Evolutionary conservation across 352 stramenopile species (phyloP).

Genomic region (Phytopythium helicoides): DNA sequence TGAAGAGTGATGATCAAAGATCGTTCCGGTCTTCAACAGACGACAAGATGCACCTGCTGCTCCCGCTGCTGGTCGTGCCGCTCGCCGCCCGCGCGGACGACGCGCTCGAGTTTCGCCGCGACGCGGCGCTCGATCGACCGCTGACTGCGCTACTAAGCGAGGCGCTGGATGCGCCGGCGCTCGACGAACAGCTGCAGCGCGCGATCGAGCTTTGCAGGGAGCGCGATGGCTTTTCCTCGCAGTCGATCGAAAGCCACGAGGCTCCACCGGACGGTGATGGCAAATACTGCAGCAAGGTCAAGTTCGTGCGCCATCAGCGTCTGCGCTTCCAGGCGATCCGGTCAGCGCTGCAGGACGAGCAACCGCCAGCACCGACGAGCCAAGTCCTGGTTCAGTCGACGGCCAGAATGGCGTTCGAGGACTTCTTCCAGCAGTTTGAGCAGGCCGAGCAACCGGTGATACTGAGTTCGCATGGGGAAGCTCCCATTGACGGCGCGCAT

Average conservation of each 20-base stretch:
- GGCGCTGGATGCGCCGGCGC: conserved; percentile 11
- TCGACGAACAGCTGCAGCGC: conserved; percentile 32
- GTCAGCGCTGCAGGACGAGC: conserved; percentile 12
- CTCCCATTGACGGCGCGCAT: conserved; percentile 8
- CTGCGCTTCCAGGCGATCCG: conserved; percentile 28
- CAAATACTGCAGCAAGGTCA: conserved; percentile 44
- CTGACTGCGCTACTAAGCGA: conserved; percentile 22
- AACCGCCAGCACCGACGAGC: background rate
- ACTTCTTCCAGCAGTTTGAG: conserved; percentile 64
- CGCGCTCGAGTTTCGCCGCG: conserved; percentile 12
- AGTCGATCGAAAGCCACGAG: background rate
- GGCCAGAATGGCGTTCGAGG: conserved; percentile 42
- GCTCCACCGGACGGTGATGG: background rate
- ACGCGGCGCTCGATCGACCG: conserved; percentile 19
- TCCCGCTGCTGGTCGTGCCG: background rate
- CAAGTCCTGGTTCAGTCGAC: conserved; percentile 13
- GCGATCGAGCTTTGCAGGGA: conserved; percentile 32
- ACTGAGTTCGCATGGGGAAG: conserved; percentile 11
- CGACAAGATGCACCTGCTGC: background rate
- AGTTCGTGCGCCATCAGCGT: conserved; percentile 48
- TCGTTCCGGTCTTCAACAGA: too few relatives aligned
- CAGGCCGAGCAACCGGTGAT: conserved; percentile 32
- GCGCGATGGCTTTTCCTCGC: conserved; percentile 18
- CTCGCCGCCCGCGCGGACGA: background rate
- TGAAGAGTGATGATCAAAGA: too few relatives aligned